phyloP scores from a whole-genome alignment of 495 filamentous ascomycete genomes.

The Xylaria grammica region DNA sequence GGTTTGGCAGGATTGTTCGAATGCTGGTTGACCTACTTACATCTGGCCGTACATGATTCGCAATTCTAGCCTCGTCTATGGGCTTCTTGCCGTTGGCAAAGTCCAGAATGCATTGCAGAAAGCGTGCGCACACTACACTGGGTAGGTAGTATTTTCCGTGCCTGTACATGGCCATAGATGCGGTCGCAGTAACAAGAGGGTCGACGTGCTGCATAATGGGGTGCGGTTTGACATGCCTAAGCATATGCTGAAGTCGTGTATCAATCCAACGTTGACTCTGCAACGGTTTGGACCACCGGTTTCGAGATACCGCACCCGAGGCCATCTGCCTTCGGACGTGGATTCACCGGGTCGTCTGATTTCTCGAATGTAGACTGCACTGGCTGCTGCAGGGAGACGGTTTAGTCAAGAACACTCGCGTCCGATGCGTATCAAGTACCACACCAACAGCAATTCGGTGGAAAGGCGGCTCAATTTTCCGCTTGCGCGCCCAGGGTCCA shows the following conservation, averaged over 20 bases:
- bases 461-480: conserved; percentile 23
- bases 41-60: conserved; percentile 16
- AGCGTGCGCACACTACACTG: neutral
- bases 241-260: neutral
- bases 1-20: conserved; percentile 4
- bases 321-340: neutral
- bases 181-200: conserved; percentile 9
- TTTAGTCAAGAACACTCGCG: conserved; percentile 13
- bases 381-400: conserved; percentile 11
- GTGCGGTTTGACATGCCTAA: conserved; percentile 16
- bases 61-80: neutral
- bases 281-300: conserved; percentile 8
- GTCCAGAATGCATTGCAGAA: conserved; percentile 12
- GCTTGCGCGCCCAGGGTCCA: neutral
- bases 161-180: conserved; percentile 2
- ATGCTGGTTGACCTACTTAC: conserved; percentile 16
- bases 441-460: conserved; percentile 7
- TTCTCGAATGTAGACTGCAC: conserved; percentile 11
- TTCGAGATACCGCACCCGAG: neutral
- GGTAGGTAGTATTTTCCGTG: conserved; percentile 6
- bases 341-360: conserved; percentile 1
- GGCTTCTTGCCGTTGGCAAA: neutral
- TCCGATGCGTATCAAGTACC: conserved; percentile 5
- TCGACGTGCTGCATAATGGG: conserved; percentile 15
- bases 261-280: neutral